These are phyloP conservation scores for Uncinocarpus reesii DNA, from an alignment of 2,329 filamentous ascomycete species.

Conservation along the genomic window DNA sequence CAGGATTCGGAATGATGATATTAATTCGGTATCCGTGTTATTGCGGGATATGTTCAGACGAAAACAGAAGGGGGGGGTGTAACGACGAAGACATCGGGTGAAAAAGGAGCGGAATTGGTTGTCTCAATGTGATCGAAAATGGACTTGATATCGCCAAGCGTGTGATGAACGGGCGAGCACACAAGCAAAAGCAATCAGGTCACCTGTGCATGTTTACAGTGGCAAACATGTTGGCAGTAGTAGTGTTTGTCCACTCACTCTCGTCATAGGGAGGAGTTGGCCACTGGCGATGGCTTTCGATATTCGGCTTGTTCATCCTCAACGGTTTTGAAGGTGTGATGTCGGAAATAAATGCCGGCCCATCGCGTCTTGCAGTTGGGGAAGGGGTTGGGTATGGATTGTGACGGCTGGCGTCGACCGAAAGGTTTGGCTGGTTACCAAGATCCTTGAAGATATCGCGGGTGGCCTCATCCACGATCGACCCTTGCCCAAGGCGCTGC, in stretches of 20 bases:
- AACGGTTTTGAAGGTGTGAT: constrained; percentile 52
- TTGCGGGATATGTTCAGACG: not conserved
- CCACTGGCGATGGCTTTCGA: constrained; percentile 60
- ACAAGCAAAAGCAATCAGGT: not conserved
- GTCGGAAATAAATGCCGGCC: constrained; percentile 59
- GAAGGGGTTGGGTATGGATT: constrained; percentile 61
- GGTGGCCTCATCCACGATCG: constrained; percentile 17
- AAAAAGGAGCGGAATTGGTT: not conserved
- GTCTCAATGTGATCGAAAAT: not conserved
- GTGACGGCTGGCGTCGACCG: constrained; percentile 20
- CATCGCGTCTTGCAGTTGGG: constrained; percentile 73
- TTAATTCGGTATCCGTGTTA: constrained; percentile 1
- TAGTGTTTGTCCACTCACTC: constrained; percentile 77
- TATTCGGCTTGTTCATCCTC: constrained; percentile 50
- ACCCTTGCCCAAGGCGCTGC: constrained; percentile 52
- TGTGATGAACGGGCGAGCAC: not conserved
- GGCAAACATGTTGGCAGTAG: constrained; percentile 70
- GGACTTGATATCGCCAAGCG: not conserved
- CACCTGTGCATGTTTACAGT: constrained; percentile 43
- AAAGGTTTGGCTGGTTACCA: constrained; percentile 12
- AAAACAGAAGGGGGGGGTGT: not conserved
- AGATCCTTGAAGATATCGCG: constrained; percentile 8
- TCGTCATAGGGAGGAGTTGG: constrained; percentile 94
- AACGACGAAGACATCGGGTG: not conserved
- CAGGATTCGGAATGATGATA: not conserved